These are phyloP conservation scores for Verbena officinalis DNA, from an alignment of 257 asterid genomes.

Conservation along the genomic window DNA sequence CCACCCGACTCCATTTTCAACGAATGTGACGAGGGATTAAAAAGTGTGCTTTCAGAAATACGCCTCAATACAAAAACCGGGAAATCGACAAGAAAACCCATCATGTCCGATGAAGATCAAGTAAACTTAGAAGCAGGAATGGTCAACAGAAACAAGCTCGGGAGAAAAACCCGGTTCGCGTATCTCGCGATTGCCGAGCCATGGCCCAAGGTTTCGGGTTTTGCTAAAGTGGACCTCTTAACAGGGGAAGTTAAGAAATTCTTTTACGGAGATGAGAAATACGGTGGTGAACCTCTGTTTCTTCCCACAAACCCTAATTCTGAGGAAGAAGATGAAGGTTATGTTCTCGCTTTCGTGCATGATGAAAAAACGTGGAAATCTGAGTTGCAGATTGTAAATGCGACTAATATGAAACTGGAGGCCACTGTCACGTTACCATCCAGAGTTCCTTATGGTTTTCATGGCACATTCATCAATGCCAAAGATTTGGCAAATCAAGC, in stretches of 20 bases:
- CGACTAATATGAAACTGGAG: slow-evolving; percentile 60
- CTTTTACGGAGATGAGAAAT: slow-evolving; percentile 76
- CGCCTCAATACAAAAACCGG: slow-evolving; percentile 79
- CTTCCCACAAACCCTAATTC: slow-evolving; percentile 54
- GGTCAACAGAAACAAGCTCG: slow-evolving; percentile 90
- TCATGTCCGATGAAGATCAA: slow-evolving; percentile 58
- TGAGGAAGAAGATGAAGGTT: slow-evolving; percentile 71
- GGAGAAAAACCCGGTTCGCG: slow-evolving; percentile 77
- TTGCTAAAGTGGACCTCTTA: slow-evolving; percentile 82
- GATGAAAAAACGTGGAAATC: slow-evolving; percentile 73
- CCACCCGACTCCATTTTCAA: slow-evolving; percentile 97
- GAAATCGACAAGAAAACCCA: slow-evolving; percentile 59
- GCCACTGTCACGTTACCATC: slow-evolving; percentile 79
- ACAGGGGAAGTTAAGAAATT: slow-evolving; percentile 72
- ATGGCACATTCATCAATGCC: slow-evolving; percentile 77
- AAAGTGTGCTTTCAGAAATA: slow-evolving; percentile 88
- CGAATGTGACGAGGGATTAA: slow-evolving; percentile 78
- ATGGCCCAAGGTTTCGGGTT: slow-evolving; percentile 98
- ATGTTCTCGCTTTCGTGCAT: slow-evolving; percentile 79
- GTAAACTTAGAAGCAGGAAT: slow-evolving; percentile 95
- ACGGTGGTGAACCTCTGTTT: slow-evolving; percentile 95
- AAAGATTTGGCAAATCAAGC: slow-evolving; percentile 69
- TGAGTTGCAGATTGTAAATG: slow-evolving; percentile 81
- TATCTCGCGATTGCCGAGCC: slow-evolving; percentile 95
- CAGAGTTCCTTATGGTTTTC: slow-evolving; percentile 94